A percentile compares a stretch with the other conserved stretches of the same genome.
phyloP scores from a whole-genome alignment of 352 stramenopile species.

The Phytophthora crassamura region DNA sequence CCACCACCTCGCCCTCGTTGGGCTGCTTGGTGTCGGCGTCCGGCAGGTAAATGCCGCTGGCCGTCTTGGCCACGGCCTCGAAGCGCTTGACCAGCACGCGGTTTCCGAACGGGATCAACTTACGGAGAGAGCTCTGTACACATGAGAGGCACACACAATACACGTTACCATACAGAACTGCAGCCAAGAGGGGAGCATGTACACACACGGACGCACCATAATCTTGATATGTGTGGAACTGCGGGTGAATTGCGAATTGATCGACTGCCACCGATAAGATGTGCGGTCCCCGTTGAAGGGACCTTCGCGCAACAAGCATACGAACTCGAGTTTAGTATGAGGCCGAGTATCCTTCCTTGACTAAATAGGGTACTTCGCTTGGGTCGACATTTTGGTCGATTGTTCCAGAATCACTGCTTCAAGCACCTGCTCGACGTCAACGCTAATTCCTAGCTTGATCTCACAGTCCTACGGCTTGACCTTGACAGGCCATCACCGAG shows the following conservation, averaged over 20 bases:
- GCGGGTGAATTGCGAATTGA: constrained; percentile 40
- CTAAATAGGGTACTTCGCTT: too few species aligned
- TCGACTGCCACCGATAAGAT: constrained; percentile 8
- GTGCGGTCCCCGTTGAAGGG: constrained; percentile 13
- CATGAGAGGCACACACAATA: not conserved
- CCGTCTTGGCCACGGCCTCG: constrained; percentile 92
- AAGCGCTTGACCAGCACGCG: constrained; percentile 95
- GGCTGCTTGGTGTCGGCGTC: constrained; percentile 93
- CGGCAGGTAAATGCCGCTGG: constrained; percentile 95
- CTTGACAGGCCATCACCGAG: constrained; percentile 19
- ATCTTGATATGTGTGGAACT: constrained; percentile 24
- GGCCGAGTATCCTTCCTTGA: too few species aligned
- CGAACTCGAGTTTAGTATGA: constrained; percentile 1
- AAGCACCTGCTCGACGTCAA: constrained; percentile 15
- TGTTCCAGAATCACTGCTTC: constrained; percentile 37
- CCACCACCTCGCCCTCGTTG: constrained; percentile 95
- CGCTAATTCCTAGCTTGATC: constrained; percentile 31
- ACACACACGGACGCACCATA: constrained; percentile 25
- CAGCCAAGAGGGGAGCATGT: not conserved
- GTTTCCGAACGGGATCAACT: constrained; percentile 95
- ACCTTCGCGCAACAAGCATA: constrained; percentile 24
- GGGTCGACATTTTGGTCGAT: constrained; percentile 21
- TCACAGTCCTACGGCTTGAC: constrained; percentile 25
- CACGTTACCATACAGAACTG: not conserved
- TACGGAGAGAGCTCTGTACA: constrained; percentile 68